Percentiles rank a stretch among this genome's conserved stretches.
Evolutionary conservation across 257 asterid genomes (phyloP).

Genomic region (Leptodermis oblonga): DNA sequence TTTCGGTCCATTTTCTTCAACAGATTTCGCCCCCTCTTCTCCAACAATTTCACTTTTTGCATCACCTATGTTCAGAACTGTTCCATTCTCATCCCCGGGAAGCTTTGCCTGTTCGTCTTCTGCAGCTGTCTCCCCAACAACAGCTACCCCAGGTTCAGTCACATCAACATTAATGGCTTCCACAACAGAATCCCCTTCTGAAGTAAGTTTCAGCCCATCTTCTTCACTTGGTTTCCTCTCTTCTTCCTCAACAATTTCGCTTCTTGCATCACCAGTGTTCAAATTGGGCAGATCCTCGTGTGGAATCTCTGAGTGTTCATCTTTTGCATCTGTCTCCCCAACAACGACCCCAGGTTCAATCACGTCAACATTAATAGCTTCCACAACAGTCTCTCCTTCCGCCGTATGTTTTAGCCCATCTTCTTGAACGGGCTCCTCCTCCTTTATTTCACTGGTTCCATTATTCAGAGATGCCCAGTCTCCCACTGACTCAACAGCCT

Average conservation of each 20-base stretch:
- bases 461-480: conserved; percentile 3
- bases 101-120: conserved; percentile 31
- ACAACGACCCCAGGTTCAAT: conserved; percentile 34
- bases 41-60: conserved; percentile 7
- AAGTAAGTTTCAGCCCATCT: conserved; percentile 13
- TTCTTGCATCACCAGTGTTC: conserved; percentile 22
- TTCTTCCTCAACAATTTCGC: too few species aligned
- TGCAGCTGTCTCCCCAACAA: conserved; percentile 34
- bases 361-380: conserved; percentile 21
- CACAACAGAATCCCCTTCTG: conserved; percentile 43
- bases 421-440: too few species aligned
- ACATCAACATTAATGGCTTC: conserved; percentile 28
- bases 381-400: background rate
- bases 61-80: conserved; percentile 21
- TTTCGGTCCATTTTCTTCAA: background rate
- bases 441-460: background rate
- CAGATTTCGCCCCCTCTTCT: background rate
- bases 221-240: too few species aligned
- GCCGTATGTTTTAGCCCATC: too few species aligned
- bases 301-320: conserved; percentile 29
- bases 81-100: conserved; percentile 18
- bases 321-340: conserved; percentile 30
- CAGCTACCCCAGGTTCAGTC: conserved; percentile 32
- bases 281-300: conserved; percentile 13
- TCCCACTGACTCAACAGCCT: background rate